Conservation (phyloP, 306 rosid genomes). For the Cucurbita ficifolia region DNA sequence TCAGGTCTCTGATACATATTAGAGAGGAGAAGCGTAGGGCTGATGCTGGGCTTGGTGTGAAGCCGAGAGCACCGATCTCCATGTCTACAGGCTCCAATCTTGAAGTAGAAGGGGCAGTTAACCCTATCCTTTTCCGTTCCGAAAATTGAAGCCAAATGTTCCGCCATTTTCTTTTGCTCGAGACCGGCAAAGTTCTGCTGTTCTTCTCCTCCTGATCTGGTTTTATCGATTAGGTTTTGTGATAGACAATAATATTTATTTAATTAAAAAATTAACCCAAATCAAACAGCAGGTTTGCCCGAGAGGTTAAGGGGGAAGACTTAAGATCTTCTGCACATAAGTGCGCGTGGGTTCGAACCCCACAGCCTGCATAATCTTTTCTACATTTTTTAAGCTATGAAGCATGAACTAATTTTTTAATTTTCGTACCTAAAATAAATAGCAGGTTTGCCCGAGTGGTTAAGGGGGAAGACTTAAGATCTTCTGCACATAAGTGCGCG, state of each 20-base stretch:
- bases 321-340: conserved; percentile 72
- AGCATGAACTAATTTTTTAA: too few relatives aligned
- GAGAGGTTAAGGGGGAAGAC: conserved; percentile 90
- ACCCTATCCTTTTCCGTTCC: conserved; percentile 97
- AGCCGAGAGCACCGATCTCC: conserved; percentile 97
- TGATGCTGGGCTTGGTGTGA: conserved; percentile 86
- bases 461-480: too few relatives aligned
- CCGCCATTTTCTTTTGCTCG: conserved; percentile 50
- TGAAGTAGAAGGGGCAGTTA: conserved; percentile 95
- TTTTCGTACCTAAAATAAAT: too few relatives aligned
- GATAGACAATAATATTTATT: neutral
- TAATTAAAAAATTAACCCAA: neutral
- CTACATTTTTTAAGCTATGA: too few relatives aligned
- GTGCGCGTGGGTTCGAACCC: conserved; percentile 98
- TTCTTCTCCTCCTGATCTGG: neutral
- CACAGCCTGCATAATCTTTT: neutral
- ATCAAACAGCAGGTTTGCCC: conserved; percentile 57
- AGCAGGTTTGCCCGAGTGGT: too few relatives aligned
- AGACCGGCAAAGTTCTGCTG: neutral
- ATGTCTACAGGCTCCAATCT: conserved; percentile 98
- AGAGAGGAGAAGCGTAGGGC: conserved; percentile 91
- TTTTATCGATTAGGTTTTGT: conserved; percentile 1
- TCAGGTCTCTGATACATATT: conserved; percentile 95
- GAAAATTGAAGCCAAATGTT: conserved; percentile 93
- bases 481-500: too few relatives aligned